A percentile compares a stretch with the other conserved stretches of the same genome.
Evolutionary conservation across 2,329 filamentous ascomycete genomes (phyloP).

Genomic region (Talaromyces sp.): DNA sequence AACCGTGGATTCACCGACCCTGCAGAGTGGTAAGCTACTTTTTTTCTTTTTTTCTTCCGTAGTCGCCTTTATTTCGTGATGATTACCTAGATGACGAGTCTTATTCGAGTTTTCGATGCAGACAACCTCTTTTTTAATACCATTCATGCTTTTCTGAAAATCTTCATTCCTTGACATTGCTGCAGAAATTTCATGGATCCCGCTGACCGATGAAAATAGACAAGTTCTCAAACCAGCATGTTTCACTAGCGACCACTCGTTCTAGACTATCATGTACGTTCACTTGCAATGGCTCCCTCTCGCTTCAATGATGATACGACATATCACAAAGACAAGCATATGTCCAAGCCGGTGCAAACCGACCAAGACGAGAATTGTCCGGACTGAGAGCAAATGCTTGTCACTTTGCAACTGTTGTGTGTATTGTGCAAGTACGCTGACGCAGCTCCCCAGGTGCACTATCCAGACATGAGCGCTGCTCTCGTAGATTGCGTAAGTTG

Average conservation of each 20-base stretch:
- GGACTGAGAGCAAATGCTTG: slow-evolving; percentile 32
- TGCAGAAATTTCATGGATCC: neutral
- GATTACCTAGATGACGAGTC: slow-evolving; percentile 61
- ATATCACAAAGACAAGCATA: slow-evolving; percentile 90
- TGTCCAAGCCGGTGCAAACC: slow-evolving; percentile 66
- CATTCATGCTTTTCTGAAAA: slow-evolving; percentile 57
- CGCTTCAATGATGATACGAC: slow-evolving; percentile 71
- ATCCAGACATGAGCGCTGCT: neutral
- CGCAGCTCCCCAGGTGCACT: neutral
- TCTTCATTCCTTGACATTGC: slow-evolving; percentile 10
- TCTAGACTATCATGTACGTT: slow-evolving; percentile 19
- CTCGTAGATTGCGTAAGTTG: neutral
- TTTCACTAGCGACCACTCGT: neutral
- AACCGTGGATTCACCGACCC: neutral
- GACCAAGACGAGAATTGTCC: slow-evolving; percentile 50
- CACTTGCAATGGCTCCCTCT: slow-evolving; percentile 16
- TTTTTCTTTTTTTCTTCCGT: slow-evolving; percentile 11
- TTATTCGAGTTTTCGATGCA: slow-evolving; percentile 59
- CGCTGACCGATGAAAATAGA: slow-evolving; percentile 16
- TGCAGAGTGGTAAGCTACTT: slow-evolving; percentile 4
- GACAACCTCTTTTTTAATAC: slow-evolving; percentile 50
- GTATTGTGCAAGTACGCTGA: slow-evolving; percentile 6
- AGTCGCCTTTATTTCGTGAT: slow-evolving; percentile 32
- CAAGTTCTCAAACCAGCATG: neutral
- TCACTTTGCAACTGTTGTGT: slow-evolving; percentile 17